Base-by-base conservation (phyloP, 352 stramenopile genomes). In the Poterioochromonas sp. region DNA sequence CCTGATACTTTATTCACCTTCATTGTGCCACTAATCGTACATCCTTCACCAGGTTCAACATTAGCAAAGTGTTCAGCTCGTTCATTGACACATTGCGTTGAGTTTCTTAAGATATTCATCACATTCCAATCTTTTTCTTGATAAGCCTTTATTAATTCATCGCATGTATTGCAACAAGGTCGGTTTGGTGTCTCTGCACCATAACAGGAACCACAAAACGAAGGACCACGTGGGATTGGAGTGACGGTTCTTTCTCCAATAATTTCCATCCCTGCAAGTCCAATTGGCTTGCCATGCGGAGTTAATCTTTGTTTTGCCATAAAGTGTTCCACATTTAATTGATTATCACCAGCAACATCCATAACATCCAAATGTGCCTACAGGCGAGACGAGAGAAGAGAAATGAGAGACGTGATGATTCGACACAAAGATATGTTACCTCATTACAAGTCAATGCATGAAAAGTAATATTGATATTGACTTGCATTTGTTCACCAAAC, bases 381-480 rank as follows among this genome's bases (percentile, higher is more conserved):
- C 3, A 1, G 15, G 26, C 44, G 26, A 34, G 0, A 20, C 32
- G 41, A 64, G 53, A 44, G 60, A 78, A 35, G 37, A 43, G 18
- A 15, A 68, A 53, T 22, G 26, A 8, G 29, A 32, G 51, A 8
- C 29, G 8, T 32, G 51, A 40, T 5, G 3, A 69, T 5, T 44
- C 32, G 39, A 5, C 1, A 40, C n/a, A 32, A 2, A 63, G 41
- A 15, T 43, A 41, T 15, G 63, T 77, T 29, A 71, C 87, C 85
- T 86, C 79, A 44, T 91, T 86, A 87, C 95, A 99, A 78, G 89
- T 94, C 73, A 99, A 85, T 15, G 88, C 86, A 37, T 97, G 92
- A 82, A 98, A 99, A 53, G 94, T 98, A 62, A 99, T 92, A 86
- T 99, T 95, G 35, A 98, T 77, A 84, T 97, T 95, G 81, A 99